Conservation (phyloP, 2,329 filamentous ascomycete genomes). For the Pseudocercospora ulei region DNA sequence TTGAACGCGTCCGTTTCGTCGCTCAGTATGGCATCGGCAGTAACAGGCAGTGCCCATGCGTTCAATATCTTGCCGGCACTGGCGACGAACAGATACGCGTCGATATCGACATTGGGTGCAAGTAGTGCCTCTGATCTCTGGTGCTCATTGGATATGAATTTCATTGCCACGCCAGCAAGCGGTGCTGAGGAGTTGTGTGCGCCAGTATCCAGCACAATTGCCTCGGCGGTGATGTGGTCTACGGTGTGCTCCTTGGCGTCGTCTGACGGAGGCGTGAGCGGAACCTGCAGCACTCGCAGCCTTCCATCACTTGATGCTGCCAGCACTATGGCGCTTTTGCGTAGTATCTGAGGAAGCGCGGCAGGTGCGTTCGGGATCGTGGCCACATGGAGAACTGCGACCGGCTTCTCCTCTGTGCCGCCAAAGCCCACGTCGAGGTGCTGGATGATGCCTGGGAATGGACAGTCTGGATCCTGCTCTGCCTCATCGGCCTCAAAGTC, state of each 20-base stretch:
- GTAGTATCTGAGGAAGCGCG: constrained; percentile 17
- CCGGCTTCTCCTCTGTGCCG: constrained; percentile 44
- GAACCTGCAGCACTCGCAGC: constrained; percentile 48
- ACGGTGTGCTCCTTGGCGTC: constrained; percentile 22
- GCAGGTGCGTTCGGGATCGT: constrained; percentile 14
- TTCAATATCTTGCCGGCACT: constrained; percentile 19
- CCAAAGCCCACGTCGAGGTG: constrained; percentile 48
- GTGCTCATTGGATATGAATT: constrained; percentile 17
- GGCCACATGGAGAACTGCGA: constrained; percentile 36
- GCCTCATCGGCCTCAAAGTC: constrained; percentile 49
- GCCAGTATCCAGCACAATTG: constrained; percentile 10
- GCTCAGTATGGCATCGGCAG: constrained; percentile 17
- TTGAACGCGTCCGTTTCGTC: constrained; percentile 14
- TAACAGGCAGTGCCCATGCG: constrained; percentile 25
- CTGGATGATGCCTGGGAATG: constrained; percentile 47
- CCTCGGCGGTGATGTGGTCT: constrained; percentile 8
- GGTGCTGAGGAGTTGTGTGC: constrained; percentile 8
- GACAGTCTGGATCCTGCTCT: constrained; percentile 49
- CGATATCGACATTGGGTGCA: constrained; percentile 11
- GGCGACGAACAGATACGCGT: constrained; percentile 18
- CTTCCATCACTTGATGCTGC: constrained; percentile 50
- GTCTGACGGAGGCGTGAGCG: constrained; percentile 43
- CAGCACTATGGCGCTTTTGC: constrained; percentile 42
- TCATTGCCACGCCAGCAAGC: constrained; percentile 15
- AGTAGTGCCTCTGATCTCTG: constrained; percentile 8